Percentiles rank a stretch among this genome's conserved stretches.
Evolutionary conservation across 2,329 filamentous ascomycete species (phyloP).

Genomic region (Rutstroemia sydowiana): DNA sequence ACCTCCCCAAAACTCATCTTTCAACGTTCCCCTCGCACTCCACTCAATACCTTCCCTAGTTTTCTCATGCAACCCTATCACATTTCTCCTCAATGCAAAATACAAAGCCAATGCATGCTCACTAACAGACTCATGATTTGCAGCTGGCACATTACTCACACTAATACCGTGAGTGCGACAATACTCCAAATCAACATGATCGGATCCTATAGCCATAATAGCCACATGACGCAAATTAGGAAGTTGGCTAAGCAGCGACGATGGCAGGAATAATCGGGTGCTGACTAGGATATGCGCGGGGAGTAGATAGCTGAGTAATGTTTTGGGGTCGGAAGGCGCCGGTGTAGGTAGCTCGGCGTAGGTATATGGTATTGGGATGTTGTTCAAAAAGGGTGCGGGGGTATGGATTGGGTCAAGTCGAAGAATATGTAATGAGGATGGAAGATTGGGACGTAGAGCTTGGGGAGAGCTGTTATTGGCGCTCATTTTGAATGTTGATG

Average conservation of each 20-base stretch:
- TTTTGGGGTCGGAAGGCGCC: conserved; percentile 17
- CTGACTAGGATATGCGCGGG: conserved; percentile 33
- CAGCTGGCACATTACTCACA: conserved; percentile 33
- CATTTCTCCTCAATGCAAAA: conserved; percentile 32
- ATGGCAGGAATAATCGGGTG: conserved; percentile 27
- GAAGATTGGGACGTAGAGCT: background rate
- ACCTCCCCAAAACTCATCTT: conserved; percentile 16
- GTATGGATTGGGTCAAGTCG: background rate
- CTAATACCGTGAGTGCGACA: conserved; percentile 30
- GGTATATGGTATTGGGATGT: conserved; percentile 18
- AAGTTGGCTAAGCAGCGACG: conserved; percentile 23
- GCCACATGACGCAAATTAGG: conserved; percentile 31
- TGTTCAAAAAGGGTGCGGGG: background rate
- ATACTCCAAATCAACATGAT: conserved; percentile 32
- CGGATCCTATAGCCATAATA: conserved; percentile 33
- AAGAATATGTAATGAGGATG: background rate
- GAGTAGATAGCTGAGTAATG: conserved; percentile 22
- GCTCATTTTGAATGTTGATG: no score
- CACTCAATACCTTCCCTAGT: conserved; percentile 22
- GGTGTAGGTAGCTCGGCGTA: conserved; percentile 15
- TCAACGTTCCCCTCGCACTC: conserved; percentile 20
- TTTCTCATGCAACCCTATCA: conserved; percentile 29
- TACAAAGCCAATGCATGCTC: conserved; percentile 27
- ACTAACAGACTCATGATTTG: conserved; percentile 32
- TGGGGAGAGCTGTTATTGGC: no score